Base-by-base conservation (phyloP, 129 eudicot genomes). In the Tanacetum coccineum region DNA sequence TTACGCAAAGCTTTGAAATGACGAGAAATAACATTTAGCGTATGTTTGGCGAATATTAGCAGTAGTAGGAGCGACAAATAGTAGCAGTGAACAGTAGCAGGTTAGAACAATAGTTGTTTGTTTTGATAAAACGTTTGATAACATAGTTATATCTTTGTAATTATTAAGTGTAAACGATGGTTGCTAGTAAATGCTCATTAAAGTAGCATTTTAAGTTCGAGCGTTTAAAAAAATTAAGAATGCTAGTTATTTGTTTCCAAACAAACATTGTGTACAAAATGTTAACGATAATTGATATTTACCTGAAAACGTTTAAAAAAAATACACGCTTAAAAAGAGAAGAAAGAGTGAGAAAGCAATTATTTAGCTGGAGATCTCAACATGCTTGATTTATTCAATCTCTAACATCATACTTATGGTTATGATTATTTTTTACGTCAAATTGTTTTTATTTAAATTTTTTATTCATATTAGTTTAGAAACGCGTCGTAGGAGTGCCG, bases 311-410 rank as follows among this genome's bases (percentile, higher is more conserved):
- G 5, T 3, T 0, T 4, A 0, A 50, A 50, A 1, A 50, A 6
- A 50, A 15, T 0, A 1, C 11, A 52, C 17, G n/a, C n/a, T 51
- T 15, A 6, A 9, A 13, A 7, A 3, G 18, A 49, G 19, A 14
- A 13, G 19, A 49, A 14, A 69, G 52, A 15, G 67, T 66, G 67
- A 66, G 48, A 61, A 73, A 13, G 6, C 60, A 42, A 46, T 46
- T 13, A 56, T 61, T 6, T 66, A 74, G 78, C 67, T 74, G 53
- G 67, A 19, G 67, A 74, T 74, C 78, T 66, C 78, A 74, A 66
- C 59, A 74, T 74, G 73, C 61, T 36, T 56, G 36, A 67, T 18
- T 21, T 57, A 26, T 70, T 70, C 66, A 70, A 70, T 69, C 28
- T 58, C 42, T 22, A 60, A 11, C 67, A 19, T 49, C 51, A 28